Conservation (phyloP, 495 filamentous ascomycete genomes). For the Penicillium diatomitis region DNA sequence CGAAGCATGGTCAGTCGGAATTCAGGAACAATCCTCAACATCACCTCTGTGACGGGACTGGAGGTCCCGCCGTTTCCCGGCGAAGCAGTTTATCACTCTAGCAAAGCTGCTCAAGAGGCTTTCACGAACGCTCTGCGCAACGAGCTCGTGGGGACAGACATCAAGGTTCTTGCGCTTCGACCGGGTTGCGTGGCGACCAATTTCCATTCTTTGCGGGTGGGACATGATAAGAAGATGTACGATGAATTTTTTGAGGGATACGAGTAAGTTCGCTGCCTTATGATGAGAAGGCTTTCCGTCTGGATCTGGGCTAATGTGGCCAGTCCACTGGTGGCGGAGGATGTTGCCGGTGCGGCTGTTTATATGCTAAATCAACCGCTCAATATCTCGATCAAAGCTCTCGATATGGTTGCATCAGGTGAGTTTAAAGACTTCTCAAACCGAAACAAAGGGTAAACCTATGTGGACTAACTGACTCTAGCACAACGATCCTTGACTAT, state of each 20-base stretch:
- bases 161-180: conserved; percentile 25
- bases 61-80: conserved; percentile 19
- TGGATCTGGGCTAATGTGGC: neutral
- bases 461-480: neutral
- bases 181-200: conserved; percentile 29
- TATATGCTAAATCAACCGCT: conserved; percentile 22
- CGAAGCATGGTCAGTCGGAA: too few species aligned
- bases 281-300: neutral
- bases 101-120: conserved; percentile 29
- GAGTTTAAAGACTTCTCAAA: neutral
- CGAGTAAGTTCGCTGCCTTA: conserved; percentile 5
- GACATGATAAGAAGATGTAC: conserved; percentile 20
- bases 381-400: conserved; percentile 25
- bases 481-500: conserved; percentile 18
- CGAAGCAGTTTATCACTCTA: conserved; percentile 31
- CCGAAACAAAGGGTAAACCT: neutral
- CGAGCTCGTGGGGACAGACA: conserved; percentile 25
- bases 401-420: conserved; percentile 30
- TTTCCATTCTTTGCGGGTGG: conserved; percentile 29
- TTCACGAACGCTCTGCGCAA: conserved; percentile 31
- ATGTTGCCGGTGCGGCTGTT: conserved; percentile 22
- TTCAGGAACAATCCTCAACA: too few species aligned
- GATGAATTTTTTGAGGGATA: conserved; percentile 26
- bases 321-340: conserved; percentile 19
- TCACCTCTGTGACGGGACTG: too few species aligned